These are phyloP conservation scores for Claviceps purpurea DNA, from an alignment of 2,329 filamentous ascomycete genomes.

Conservation along the genomic window DNA sequence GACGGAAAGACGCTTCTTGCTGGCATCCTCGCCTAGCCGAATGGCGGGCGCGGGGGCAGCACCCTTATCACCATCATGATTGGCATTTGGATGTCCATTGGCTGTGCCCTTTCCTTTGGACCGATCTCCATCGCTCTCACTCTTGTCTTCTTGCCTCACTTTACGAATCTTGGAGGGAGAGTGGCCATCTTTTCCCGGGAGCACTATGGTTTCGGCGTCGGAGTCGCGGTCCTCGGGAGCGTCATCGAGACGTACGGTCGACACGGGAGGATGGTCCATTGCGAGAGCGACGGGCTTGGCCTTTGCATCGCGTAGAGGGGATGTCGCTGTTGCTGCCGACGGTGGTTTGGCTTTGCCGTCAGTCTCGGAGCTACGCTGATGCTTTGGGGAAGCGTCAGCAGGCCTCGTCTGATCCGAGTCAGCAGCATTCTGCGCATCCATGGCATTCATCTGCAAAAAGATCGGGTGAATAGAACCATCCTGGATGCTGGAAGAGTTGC, in stretches of 20 bases:
- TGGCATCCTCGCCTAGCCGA: constrained; percentile 21
- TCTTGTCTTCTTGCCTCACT: constrained; percentile 51
- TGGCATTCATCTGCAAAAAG: constrained; percentile 46
- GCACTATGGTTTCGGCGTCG: constrained; percentile 59
- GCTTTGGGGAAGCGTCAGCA: constrained; percentile 37
- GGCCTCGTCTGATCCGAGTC: constrained; percentile 49
- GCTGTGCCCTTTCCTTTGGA: constrained; percentile 16
- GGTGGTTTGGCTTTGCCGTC: constrained; percentile 11
- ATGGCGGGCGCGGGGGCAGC: constrained; percentile 20
- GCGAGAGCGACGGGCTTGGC: not conserved
- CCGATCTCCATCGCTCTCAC: constrained; percentile 37
- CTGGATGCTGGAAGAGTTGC: constrained; percentile 26
- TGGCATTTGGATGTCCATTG: constrained; percentile 20
- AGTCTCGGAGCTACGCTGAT: constrained; percentile 17
- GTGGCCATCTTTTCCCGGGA: constrained; percentile 50
- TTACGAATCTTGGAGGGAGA: constrained; percentile 52
- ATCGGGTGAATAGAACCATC: constrained; percentile 43
- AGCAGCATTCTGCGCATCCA: constrained; percentile 56
- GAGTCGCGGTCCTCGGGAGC: constrained; percentile 45
- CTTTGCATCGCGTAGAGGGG: constrained; percentile 7
- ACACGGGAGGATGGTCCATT: constrained; percentile 2
- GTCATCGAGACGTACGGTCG: constrained; percentile 19
- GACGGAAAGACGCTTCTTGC: constrained; percentile 35
- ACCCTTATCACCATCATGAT: constrained; percentile 19
- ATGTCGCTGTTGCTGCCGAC: constrained; percentile 6